Percentiles rank a stretch among this genome's conserved stretches.
Conservation (phyloP, 208 protist genomes). For the Leishmania lainsoni region DNA sequence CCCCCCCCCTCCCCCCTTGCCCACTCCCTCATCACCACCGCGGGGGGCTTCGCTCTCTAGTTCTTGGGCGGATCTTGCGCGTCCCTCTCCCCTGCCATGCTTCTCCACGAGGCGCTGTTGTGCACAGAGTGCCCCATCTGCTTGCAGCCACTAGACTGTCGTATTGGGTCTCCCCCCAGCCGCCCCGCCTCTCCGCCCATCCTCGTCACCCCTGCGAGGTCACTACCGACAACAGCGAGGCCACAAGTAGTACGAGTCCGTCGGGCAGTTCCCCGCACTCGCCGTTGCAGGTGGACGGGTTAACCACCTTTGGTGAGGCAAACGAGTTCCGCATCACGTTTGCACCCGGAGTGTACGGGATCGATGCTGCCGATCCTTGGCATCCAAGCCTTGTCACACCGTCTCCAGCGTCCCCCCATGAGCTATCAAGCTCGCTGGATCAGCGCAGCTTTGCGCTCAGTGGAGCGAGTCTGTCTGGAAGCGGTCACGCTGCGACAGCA, state of each 20-base stretch:
- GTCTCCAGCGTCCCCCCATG: background rate
- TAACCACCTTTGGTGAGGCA: background rate
- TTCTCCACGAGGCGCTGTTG: constrained; percentile 44
- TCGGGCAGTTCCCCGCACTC: constrained; percentile 2
- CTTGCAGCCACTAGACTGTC: constrained; percentile 54
- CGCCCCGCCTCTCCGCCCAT: background rate
- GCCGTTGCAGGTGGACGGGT: background rate
- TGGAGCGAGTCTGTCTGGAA: background rate
- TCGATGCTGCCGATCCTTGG: constrained; percentile 23
- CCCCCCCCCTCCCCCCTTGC: no score
- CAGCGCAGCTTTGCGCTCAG: background rate
- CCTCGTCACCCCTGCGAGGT: background rate
- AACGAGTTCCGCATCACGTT: constrained; percentile 50
- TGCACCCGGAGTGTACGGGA: constrained; percentile 42
- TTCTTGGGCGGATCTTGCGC: background rate
- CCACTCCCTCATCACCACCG: no score
- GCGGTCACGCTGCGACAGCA: background rate
- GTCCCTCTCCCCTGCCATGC: background rate
- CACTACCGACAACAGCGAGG: constrained; percentile 8
- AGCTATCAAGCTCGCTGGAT: background rate
- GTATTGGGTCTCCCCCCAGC: constrained; percentile 9
- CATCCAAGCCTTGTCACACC: constrained; percentile 2
- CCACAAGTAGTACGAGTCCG: background rate
- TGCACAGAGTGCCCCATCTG: constrained; percentile 79
- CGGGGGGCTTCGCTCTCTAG: background rate